Percentiles rank a stretch among this genome's conserved stretches.
These are phyloP conservation scores for Tolypocladium sp. DNA, from an alignment of 2,329 filamentous ascomycete genomes.

Conservation along the genomic window DNA sequence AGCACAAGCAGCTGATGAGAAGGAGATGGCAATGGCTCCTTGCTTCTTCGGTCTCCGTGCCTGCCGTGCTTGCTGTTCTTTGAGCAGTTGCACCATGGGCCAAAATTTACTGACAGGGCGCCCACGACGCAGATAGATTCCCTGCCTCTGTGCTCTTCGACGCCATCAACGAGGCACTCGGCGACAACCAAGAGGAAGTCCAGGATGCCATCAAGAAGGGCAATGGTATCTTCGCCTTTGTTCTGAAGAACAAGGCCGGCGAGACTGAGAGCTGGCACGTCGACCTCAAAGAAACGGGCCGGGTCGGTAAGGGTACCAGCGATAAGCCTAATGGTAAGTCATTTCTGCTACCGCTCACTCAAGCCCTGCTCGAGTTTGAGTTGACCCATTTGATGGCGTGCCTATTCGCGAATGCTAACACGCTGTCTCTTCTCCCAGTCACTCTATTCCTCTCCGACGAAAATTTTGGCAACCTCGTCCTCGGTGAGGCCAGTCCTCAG, in stretches of 20 bases:
- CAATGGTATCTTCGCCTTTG: constrained; percentile 83
- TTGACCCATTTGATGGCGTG: neutral
- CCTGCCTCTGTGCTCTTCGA: constrained; percentile 90
- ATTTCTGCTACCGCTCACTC: too few species aligned
- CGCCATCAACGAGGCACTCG: constrained; percentile 66
- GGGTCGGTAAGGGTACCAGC: constrained; percentile 68
- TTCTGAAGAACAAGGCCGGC: constrained; percentile 76
- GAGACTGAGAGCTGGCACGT: constrained; percentile 86
- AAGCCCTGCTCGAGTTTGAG: neutral
- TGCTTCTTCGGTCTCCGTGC: too few species aligned
- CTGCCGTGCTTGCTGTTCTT: too few species aligned
- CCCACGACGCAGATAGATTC: constrained; percentile 56
- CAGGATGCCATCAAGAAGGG: constrained; percentile 85
- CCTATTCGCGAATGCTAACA: neutral
- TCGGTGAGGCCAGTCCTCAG: constrained; percentile 88
- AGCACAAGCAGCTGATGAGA: too few species aligned
- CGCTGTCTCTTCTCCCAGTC: constrained; percentile 39
- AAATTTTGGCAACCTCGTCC: constrained; percentile 76
- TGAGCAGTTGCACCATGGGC: too few species aligned
- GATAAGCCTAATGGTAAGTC: constrained; percentile 69
- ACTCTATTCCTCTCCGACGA: constrained; percentile 74
- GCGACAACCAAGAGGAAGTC: constrained; percentile 59
- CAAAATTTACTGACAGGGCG: neutral
- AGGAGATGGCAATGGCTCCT: too few species aligned
- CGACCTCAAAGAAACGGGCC: constrained; percentile 85